A percentile compares a stretch with the other conserved stretches of the same genome.
These are phyloP conservation scores for Rhizophagus sp. DNA, from an alignment of 192 early-diverging fungal genomes.

Conservation along the genomic window DNA sequence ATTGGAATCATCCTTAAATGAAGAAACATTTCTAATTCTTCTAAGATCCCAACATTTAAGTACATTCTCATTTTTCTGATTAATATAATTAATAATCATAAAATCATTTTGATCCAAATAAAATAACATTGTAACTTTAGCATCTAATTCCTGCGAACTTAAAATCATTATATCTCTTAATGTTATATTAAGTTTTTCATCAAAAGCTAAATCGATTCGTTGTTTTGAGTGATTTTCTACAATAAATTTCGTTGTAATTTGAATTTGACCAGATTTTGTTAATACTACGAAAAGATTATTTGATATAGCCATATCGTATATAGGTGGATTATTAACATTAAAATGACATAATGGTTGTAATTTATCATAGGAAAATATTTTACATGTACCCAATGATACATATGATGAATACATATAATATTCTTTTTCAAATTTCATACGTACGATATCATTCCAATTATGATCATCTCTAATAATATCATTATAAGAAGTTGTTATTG, in stretches of 20 bases:
- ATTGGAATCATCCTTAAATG: not conserved
- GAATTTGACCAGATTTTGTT: not conserved
- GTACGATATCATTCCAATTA: not conserved
- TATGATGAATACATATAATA: not conserved
- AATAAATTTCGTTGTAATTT: not conserved
- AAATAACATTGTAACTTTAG: not conserved
- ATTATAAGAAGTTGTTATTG: not conserved
- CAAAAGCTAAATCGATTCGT: not conserved
- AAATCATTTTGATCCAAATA: slow-evolving; percentile 5
- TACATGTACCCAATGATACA: not conserved
- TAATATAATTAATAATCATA: not conserved
- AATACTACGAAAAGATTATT: not conserved
- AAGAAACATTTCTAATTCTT: not conserved
- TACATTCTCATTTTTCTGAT: not conserved
- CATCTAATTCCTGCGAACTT: not conserved
- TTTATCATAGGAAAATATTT: not conserved
- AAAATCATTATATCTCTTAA: not conserved
- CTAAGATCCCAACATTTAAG: not conserved
- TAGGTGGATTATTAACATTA: not conserved
- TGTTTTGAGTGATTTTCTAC: not conserved
- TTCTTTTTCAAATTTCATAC: not conserved
- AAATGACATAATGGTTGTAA: not conserved
- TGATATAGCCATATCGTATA: not conserved
- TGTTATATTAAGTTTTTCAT: not conserved
- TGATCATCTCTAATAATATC: not conserved